Base-by-base conservation (phyloP, 768 basidiomycete genomes). In the Dendrothele bispora region DNA sequence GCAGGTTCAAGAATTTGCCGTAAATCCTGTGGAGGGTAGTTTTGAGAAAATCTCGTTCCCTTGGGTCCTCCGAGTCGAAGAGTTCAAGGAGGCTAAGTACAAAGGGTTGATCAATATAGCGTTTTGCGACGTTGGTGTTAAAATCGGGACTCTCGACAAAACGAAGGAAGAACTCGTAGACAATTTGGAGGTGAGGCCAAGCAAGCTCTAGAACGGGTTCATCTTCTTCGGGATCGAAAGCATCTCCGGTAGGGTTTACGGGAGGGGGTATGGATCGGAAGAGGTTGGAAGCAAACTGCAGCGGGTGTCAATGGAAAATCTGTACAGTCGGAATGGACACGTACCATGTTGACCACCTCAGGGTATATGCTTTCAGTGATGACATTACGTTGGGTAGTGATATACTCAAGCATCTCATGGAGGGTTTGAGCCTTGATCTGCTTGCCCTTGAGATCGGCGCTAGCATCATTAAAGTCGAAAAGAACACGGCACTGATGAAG, bases 241-340 rank as follows among this genome's bases (percentile, higher is more conserved):
- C 97, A 66, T 99, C 97, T 45, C 97, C 97, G 11, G 85, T 90
- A 5, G 97, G 97, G 61, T 99, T 99, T 49, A 98, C 95, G 36
- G 95, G 97, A 59, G 97, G 97, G 70, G 97, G 97, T 81, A 99
- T 98, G 62, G 97, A 94, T 54, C 97, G 91, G 78, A 99, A 99
- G 57, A 99, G 87, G 72, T 99, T 99, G 63, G 88, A 86, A 41
- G 91, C 88, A 77, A 98, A 99, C 95, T 98, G 65, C 12, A 48
- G 30, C 14, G 49, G 30, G 29, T 36, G 51, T 43, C 15, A 29
- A 21, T 27, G 15, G 50, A 52, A 46, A 39, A 37, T 12, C 39
- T 27, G 25, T 45, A 53, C 41, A 32, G 42, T 39, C 26, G 11
- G 53, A 34, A 29, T 27, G 40, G 32, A 46, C 7, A 68, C 90